Base-by-base conservation (phyloP, 306 rosid species). In the Ammopiptanthus mongolicus region DNA sequence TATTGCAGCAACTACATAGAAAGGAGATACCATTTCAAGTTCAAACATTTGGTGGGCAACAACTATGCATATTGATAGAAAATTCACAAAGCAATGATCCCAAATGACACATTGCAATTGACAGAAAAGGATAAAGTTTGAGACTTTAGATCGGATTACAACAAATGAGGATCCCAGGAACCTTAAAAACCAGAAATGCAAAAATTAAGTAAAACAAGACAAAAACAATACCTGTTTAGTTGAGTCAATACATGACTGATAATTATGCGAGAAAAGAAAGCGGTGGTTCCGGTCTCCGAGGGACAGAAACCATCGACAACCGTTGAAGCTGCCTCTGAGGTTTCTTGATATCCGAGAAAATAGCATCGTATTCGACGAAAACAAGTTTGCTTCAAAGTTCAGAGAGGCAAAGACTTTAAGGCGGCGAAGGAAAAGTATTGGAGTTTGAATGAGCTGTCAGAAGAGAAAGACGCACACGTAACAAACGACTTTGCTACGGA, bases 321-420 rank as follows among this genome's bases (percentile, higher is more conserved):
- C 84, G 25, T 76, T 78, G 78, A 80, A 67, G 81, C 82, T 39
- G 51, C 65, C 60, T 79, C 87, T 87, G 47, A 64, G 86, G 73
- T 91, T 82, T 84, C 80, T 74, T 10, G 86, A 83, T 63, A 83
- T 68, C 84, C 87, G 89, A 72, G 85, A 84, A 76, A 89, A 80
- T 1, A 87, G 37, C 97, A 89, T 93, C 78, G 55, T 41, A 13
- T 8, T 21, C 4, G 18, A 39, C 37, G 67, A 67, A 73, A 22
- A 18, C 5, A 36, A 59, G 19, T 6, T 25, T 56, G 65, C 5
- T 22, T 53, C 6, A 5, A 58, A 28, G 64, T 56, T 37, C 50
- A 15, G 29, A 21, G 36, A 56, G 14, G 36, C 3, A 18, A 25
- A 34, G 65, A 8, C 36, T 17, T 19, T 14, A 17, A 8, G 22